A percentile compares a stretch with the other conserved stretches of the same genome.
Conservation (phyloP, 768 basidiomycete genomes). For the Strobilomyces confusus region DNA sequence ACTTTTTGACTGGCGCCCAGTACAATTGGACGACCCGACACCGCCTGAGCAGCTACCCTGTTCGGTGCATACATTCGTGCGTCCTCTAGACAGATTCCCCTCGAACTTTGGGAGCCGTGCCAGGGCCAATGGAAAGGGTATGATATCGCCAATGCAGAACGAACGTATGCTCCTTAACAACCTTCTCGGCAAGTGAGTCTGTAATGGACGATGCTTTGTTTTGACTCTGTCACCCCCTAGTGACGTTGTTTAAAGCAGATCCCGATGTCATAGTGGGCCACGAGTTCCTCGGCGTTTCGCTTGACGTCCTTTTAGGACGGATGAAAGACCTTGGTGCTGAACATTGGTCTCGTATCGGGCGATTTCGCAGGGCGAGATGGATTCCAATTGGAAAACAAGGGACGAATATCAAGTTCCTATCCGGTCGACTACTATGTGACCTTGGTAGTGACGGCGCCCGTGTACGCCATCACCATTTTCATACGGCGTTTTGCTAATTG, state of each 20-base stretch:
- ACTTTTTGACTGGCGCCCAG: slow-evolving; percentile 36
- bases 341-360: slow-evolving; percentile 91
- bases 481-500: not conserved
- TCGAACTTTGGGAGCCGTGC: slow-evolving; percentile 73
- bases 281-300: slow-evolving; percentile 84
- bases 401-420: slow-evolving; percentile 76
- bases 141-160: slow-evolving; percentile 69
- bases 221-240: slow-evolving; percentile 32
- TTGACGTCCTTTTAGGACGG: slow-evolving; percentile 87
- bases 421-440: slow-evolving; percentile 87
- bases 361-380: slow-evolving; percentile 83
- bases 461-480: slow-evolving; percentile 40
- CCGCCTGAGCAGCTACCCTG: slow-evolving; percentile 86
- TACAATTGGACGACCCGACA: slow-evolving; percentile 85
- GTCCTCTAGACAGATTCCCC: slow-evolving; percentile 86
- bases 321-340: slow-evolving; percentile 89
- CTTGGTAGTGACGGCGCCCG: slow-evolving; percentile 93
- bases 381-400: slow-evolving; percentile 79
- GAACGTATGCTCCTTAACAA: slow-evolving; percentile 85
- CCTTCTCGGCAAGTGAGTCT: slow-evolving; percentile 55
- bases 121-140: slow-evolving; percentile 57
- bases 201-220: not conserved
- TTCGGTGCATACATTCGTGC: slow-evolving; percentile 80
- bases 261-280: slow-evolving; percentile 95
- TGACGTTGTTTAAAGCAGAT: slow-evolving; percentile 77